These are phyloP conservation scores for Nicotiana benthamiana DNA, from an alignment of 257 asterid genomes.

Conservation along the genomic window DNA sequence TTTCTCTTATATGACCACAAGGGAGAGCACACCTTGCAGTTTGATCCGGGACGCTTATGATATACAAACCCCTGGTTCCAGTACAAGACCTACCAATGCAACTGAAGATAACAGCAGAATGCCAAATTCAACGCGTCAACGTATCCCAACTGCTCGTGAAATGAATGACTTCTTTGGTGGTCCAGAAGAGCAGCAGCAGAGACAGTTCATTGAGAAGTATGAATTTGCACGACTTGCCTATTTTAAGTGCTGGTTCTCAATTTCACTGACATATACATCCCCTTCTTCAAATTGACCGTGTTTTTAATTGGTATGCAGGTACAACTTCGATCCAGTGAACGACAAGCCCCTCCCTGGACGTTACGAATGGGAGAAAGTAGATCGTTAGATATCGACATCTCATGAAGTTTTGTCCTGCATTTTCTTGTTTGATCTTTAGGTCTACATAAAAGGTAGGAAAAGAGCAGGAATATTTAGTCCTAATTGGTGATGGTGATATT, in stretches of 20 bases:
- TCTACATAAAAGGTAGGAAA: slow-evolving; percentile 10
- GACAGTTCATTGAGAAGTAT: slow-evolving; percentile 27
- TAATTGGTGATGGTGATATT: slow-evolving; percentile 20
- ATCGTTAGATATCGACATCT: slow-evolving; percentile 5
- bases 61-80: slow-evolving; percentile 24
- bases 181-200: slow-evolving; percentile 19
- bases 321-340: slow-evolving; percentile 28
- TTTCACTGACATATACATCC: not conserved
- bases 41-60: slow-evolving; percentile 16
- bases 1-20: slow-evolving; percentile 12
- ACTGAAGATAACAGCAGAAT: slow-evolving; percentile 5
- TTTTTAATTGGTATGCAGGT: slow-evolving; percentile 14
- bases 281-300: not conserved
- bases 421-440: slow-evolving; percentile 7
- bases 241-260: not conserved
- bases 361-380: slow-evolving; percentile 21
- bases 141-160: slow-evolving; percentile 19
- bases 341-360: slow-evolving; percentile 28
- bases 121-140: not conserved
- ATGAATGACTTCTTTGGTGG: slow-evolving; percentile 15
- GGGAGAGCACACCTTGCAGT: slow-evolving; percentile 32
- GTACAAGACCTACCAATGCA: slow-evolving; percentile 10
- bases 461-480: slow-evolving; percentile 5
- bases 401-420: slow-evolving; percentile 10
- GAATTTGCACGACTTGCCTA: not conserved